Conservation (phyloP, 768 basidiomycete species). For the Mrakia hoshinonis region DNA sequence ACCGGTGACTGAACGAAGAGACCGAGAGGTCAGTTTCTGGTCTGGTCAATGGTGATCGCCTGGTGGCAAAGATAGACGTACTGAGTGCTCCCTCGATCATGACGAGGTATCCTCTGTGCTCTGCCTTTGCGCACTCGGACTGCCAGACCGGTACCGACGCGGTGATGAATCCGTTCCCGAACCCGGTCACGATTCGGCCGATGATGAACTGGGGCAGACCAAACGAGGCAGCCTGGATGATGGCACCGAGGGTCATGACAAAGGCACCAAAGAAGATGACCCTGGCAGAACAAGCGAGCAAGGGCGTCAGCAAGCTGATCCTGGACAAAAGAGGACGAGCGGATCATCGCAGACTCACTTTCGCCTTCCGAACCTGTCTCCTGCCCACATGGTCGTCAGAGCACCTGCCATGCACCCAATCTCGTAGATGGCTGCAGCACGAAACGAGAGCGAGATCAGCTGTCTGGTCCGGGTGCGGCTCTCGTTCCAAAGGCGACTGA, state of each 20-base stretch:
- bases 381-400: conserved; percentile 50
- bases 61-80: conserved; percentile 26
- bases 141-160: conserved; percentile 60
- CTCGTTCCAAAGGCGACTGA: background rate
- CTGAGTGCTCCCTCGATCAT: conserved; percentile 53
- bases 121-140: conserved; percentile 57
- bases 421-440: conserved; percentile 44
- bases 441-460: background rate
- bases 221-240: conserved; percentile 44
- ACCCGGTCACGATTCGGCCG: conserved; percentile 50
- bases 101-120: conserved; percentile 54
- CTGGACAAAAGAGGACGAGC: background rate
- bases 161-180: conserved; percentile 61
- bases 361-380: conserved; percentile 43
- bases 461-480: background rate
- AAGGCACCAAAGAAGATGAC: conserved; percentile 28
- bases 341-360: conserved; percentile 34
- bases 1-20: conserved; percentile 45
- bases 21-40: background rate
- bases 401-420: conserved; percentile 59
- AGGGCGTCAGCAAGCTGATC: background rate
- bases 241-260: conserved; percentile 34
- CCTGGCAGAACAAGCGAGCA: background rate
- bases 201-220: conserved; percentile 57
- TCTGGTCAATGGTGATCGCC: background rate